Percentiles rank a stretch among this genome's conserved stretches.
These are phyloP conservation scores for Zasmidium cellare DNA, from an alignment of 2,329 filamentous ascomycete species.

Conservation along the genomic window DNA sequence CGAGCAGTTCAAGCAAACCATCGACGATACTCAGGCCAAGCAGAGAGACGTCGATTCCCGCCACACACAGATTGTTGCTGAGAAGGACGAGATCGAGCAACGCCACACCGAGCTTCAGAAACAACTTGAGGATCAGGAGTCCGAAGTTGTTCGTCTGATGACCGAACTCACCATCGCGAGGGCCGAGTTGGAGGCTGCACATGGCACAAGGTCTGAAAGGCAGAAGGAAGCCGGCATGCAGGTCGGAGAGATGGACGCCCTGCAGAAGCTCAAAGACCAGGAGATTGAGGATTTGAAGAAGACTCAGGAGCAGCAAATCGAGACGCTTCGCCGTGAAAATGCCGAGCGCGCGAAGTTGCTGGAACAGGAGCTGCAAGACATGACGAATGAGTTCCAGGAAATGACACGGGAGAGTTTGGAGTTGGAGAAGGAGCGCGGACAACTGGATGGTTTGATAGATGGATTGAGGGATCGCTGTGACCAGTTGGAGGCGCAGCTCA, in stretches of 20 bases:
- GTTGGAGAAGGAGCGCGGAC: constrained; percentile 69
- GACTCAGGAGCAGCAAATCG: constrained; percentile 45
- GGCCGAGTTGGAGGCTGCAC: constrained; percentile 91
- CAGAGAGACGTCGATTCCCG: constrained; percentile 35
- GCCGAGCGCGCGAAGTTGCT: constrained; percentile 45
- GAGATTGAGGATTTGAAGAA: constrained; percentile 48
- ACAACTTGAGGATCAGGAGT: constrained; percentile 51
- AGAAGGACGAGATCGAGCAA: constrained; percentile 18
- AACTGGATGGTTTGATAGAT: constrained; percentile 64
- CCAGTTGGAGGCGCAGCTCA: constrained; percentile 61
- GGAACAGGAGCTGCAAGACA: constrained; percentile 66
- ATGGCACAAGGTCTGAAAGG: constrained; percentile 72
- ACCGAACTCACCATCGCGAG: constrained; percentile 86
- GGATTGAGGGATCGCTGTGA: constrained; percentile 64
- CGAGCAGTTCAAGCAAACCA: constrained; percentile 29
- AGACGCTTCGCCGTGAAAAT: constrained; percentile 33
- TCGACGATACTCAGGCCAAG: constrained; percentile 33
- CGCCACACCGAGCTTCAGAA: constrained; percentile 30
- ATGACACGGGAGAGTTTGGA: constrained; percentile 70
- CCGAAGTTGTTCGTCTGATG: constrained; percentile 64
- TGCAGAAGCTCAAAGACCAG: constrained; percentile 44
- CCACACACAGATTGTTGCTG: constrained; percentile 31
- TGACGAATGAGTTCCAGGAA: constrained; percentile 68
- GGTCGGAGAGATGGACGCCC: constrained; percentile 45
- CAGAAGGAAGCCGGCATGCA: constrained; percentile 67